Base-by-base conservation (phyloP, 2,329 filamentous ascomycete species). In the Microcyclosporella mali region DNA sequence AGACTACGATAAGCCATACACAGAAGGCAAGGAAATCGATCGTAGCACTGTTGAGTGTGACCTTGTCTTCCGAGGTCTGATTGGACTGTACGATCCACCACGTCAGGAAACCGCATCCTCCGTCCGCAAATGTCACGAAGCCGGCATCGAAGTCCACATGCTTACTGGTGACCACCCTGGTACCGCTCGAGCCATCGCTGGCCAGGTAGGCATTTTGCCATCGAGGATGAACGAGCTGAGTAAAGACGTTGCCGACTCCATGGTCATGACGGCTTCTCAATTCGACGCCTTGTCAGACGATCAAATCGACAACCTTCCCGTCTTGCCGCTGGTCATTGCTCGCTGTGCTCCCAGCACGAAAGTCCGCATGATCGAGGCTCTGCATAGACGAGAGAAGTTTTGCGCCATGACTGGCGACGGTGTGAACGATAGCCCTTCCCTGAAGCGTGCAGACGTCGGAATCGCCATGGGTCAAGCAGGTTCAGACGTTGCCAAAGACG, bases 331-430 rank as follows among this genome's bases (percentile, higher is more conserved):
- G 1, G 88, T 94, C 7, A 82, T 94, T 47, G 87, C 88, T 29
- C 82, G 88, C 29, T 94, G 87, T 60, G 84, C 85, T 1, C 88
- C 88, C 0, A 79, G 85, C 46, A 94, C 88, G 30, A 94, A 94
- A 67, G 87, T 88, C 3, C 81, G 86, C 46, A 94, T 94, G 87
- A 89, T 94, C 39, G 85, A 89, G 54, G 87, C 88, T 4, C 76
- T 94, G 12, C 85, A 89, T 52, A 79, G 88, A 12, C 82, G 87
- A 31, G 74, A 77, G 16, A 76, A 77, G 15, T 90, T 85, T 64
- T 86, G 83, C 63, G 86, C 86, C 46, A 92, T 94, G 86, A 92
- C 86, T 14, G 87, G 87, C 45, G 87, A 94, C 56, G 87, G 87
- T 35, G 87, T 92, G 49, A 94, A 94, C 59, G 87, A 94, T 59